Percentiles rank a stretch among this genome's conserved stretches.
phyloP scores from a whole-genome alignment of 2,329 filamentous ascomycete species.

The Tolypocladium amazonense region DNA sequence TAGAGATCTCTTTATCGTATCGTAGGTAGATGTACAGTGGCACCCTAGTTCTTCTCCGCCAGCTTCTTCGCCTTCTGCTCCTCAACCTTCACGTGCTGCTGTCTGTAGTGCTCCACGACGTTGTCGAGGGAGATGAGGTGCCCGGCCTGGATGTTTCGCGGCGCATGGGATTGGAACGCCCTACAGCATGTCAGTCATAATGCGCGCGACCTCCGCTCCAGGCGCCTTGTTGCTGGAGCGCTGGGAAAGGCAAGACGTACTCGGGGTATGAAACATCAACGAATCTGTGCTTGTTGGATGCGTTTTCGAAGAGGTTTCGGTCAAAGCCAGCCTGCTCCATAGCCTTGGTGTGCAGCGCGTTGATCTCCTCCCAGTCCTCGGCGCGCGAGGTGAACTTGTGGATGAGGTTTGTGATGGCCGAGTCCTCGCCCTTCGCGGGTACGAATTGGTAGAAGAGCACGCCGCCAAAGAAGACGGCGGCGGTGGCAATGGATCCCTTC shows the following conservation, averaged over 20 bases:
- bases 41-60: slow-evolving; percentile 24
- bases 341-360: slow-evolving; percentile 38
- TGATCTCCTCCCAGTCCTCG: slow-evolving; percentile 41
- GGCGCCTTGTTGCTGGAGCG: background rate
- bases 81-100: slow-evolving; percentile 43
- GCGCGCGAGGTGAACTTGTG: slow-evolving; percentile 34
- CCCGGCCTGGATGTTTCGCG: slow-evolving; percentile 44
- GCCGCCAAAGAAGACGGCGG: slow-evolving; percentile 32
- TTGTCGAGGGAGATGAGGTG: slow-evolving; percentile 43
- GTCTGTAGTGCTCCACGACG: slow-evolving; percentile 46
- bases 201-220: background rate
- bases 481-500: slow-evolving; percentile 37
- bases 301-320: slow-evolving; percentile 42
- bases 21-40: slow-evolving; percentile 5
- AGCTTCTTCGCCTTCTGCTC: slow-evolving; percentile 42
- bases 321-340: slow-evolving; percentile 47
- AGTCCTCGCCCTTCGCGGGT: slow-evolving; percentile 39
- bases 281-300: slow-evolving; percentile 29
- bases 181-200: slow-evolving; percentile 18
- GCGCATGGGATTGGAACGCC: slow-evolving; percentile 37
- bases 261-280: slow-evolving; percentile 47
- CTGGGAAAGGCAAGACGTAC: slow-evolving; percentile 30
- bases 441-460: slow-evolving; percentile 38
- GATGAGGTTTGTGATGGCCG: slow-evolving; percentile 34
- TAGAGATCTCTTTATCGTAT: background rate